Base-by-base conservation (phyloP, 148 eudicot genomes). In the Selenicereus undatus region DNA sequence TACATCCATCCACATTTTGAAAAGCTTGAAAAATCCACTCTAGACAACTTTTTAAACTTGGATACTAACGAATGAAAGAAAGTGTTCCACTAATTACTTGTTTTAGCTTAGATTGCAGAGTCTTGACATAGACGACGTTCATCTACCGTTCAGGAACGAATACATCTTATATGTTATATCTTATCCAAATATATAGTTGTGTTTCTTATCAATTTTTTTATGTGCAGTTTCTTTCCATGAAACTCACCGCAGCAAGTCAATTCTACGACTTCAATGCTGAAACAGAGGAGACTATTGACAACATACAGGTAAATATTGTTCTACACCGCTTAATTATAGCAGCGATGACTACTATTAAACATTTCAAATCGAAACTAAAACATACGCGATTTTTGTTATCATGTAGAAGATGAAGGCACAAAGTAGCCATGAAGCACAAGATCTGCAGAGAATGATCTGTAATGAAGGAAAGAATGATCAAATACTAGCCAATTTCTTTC, bases 211-310 rank as follows among this genome's bases (percentile, higher is more conserved):
- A 60, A 51, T 69, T 52, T 36, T 79, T 10, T 51, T 73, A 58
- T 71, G 36, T 8, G 64, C 87, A 93, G 97, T 93, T 93, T 82
- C 91, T 93, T 4, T 93, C 97, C 2, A 88, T 90, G 93, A 91
- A 86, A 84, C 97, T 93, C 77, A 87, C 91, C 20, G 92, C 95
- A 2, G 97, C 93, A 12, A 93, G 93, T 87, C 78, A 86, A 13
- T 87, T 81, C 50, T 54, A 89, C 11, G 90, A 88, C 86, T 91
- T 91, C 87, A 89, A 88, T 73, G 78, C 86, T 1, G 91, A 89
- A 30, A 75, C 80, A 4, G 88, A 89, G 76, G 88, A 89, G 76
- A 76, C 75, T 16, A 22, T 81, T 29, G 90, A 88, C 56, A 83
- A 88, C 66, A 69, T 84, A 30, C 92, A 85, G 93, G 93, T 88